Evolutionary conservation across 1,284 basidiomycete species (phyloP), one percentile per base, ranked within the genome.

Genomic region (Clitocybe nebularis): DNA sequence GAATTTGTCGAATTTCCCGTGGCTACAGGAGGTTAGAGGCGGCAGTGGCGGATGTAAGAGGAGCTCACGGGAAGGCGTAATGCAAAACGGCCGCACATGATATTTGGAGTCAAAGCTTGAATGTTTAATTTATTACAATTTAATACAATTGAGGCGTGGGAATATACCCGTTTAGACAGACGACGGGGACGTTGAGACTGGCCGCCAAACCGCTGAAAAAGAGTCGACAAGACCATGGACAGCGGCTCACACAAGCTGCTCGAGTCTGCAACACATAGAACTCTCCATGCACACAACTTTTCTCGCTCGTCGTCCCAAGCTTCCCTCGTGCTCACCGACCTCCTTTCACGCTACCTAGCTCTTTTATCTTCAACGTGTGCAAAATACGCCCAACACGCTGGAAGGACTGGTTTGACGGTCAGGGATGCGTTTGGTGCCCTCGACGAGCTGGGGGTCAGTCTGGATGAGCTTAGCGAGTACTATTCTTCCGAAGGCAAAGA

Each of bases 201-300:
- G 22, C 39, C 41, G 38, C 17, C n/a, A 45, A 20, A 28, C 13
- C 25, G 24, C 25, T 29, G 24, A 29, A 20, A 32, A 32, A 40
- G 13, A 3, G 20, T 22, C 19, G 39, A 30, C 23, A 19, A 40
- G 22, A 26, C 35, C 50, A 74, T 75, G 72, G 72, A 75, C 41
- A 53, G 54, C 44, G 68, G 63, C 24, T 59, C 70, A 0, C 58
- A 64, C 28, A 69, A 68, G 47, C 61, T 86, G 41, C 70, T 89
- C 42, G 84, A 88, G 63, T 71, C 80, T 5, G 77, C 74, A 0
- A 75, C 77, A 1, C 71, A 81, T 53, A 75, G 81, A 45, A 82
- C 83, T 14, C 71, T 89, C 7, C 85, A 89, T 52, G 81, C 84
- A 0, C 77, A 88, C 52, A 73, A 72, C 46, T 89, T 89, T 62